Conservation (phyloP, 2,329 filamentous ascomycete species). For the Cyphellophora attinorum region DNA sequence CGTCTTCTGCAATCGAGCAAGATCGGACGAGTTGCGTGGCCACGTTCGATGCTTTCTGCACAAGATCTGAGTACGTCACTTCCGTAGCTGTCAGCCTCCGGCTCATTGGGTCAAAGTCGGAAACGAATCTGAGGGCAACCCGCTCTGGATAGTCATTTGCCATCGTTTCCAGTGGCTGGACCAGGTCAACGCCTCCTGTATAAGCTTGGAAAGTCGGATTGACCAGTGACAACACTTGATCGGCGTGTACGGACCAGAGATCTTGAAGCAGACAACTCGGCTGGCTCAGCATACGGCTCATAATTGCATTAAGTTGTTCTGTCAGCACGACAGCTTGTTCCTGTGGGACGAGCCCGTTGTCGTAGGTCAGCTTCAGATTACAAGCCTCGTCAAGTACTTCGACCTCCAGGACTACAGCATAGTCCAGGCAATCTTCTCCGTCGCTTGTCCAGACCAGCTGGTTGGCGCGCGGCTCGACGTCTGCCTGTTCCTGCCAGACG, state of each 20-base stretch:
- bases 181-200: conserved; percentile 34
- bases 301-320: conserved; percentile 51
- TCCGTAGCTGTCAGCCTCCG: conserved; percentile 24
- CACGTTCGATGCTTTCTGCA: conserved; percentile 53
- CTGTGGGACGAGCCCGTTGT: conserved; percentile 43
- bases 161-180: conserved; percentile 45
- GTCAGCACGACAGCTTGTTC: conserved; percentile 48
- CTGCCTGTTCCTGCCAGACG: conserved; percentile 71
- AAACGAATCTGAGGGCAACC: conserved; percentile 57
- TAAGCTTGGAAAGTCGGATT: conserved; percentile 32
- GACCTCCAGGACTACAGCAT: conserved; percentile 65
- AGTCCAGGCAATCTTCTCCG: conserved; percentile 65
- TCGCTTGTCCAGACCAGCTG: conserved; percentile 45
- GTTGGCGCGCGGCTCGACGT: conserved; percentile 22
- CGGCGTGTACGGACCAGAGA: conserved; percentile 8
- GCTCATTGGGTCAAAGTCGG: conserved; percentile 31
- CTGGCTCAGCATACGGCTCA: conserved; percentile 31
- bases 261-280: conserved; percentile 21
- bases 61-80: conserved; percentile 57
- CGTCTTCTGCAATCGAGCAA: conserved; percentile 37
- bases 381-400: conserved; percentile 49
- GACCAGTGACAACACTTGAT: conserved; percentile 37
- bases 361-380: conserved; percentile 45
- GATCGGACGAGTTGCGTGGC: conserved; percentile 45
- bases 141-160: conserved; percentile 40